A percentile compares a stretch with the other conserved stretches of the same genome.
Conservation (phyloP, 2,329 filamentous ascomycete species). For the Colletotrichum melonis region DNA sequence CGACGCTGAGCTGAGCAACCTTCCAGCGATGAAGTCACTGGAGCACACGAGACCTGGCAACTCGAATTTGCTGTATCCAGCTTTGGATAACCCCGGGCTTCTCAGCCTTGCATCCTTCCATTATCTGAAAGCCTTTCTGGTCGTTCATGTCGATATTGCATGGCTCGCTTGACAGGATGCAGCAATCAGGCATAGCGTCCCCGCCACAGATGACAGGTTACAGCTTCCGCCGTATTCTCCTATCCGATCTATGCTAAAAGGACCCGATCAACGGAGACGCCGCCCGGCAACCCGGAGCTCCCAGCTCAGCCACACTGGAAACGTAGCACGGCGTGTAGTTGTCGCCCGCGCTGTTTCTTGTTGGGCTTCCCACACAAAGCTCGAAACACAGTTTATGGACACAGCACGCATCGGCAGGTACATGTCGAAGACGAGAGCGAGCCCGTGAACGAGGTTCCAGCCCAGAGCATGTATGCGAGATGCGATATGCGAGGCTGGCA, state of each 20-base stretch:
- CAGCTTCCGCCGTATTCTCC: conserved; percentile 2
- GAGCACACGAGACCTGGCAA: background rate
- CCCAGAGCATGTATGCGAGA: background rate
- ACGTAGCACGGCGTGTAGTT: conserved; percentile 14
- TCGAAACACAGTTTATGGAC: background rate
- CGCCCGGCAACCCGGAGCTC: conserved; percentile 26
- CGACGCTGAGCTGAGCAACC: conserved; percentile 23
- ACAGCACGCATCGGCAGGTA: background rate
- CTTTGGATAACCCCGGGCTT: background rate
- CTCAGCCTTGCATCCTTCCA: conserved; percentile 21
- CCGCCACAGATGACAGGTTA: conserved; percentile 15
- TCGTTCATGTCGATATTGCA: background rate
- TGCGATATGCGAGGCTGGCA: conserved; percentile 18
- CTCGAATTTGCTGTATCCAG: conserved; percentile 7
- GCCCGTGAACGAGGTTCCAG: background rate
- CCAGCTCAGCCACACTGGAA: conserved; percentile 30
- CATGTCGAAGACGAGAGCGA: conserved; percentile 9
- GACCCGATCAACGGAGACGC: conserved; percentile 32
- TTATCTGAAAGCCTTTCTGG: background rate
- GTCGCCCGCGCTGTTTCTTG: conserved; percentile 13
- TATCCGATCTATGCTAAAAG: conserved; percentile 16
- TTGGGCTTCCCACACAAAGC: background rate
- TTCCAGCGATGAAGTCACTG: conserved; percentile 29
- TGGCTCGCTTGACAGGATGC: background rate
- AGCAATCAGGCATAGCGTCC: conserved; percentile 4